phyloP scores from a whole-genome alignment of 768 basidiomycete genomes.

The Termitomyces sp. region DNA sequence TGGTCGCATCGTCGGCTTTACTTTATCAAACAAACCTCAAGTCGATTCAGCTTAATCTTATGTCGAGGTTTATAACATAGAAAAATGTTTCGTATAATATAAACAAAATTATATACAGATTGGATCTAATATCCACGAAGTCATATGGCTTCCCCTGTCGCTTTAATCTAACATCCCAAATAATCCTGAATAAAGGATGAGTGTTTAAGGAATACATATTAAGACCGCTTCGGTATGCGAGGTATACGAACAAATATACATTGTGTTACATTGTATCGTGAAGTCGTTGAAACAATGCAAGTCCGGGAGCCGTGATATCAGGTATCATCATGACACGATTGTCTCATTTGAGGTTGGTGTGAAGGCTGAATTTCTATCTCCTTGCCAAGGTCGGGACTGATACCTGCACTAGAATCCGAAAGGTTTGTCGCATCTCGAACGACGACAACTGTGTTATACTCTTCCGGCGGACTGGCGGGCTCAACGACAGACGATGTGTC shows the following conservation, averaged over 20 bases:
- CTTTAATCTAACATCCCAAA: neutral
- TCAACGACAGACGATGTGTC: conserved; percentile 55
- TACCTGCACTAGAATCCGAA: conserved; percentile 16
- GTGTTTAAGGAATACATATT: neutral
- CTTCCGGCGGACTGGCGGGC: conserved; percentile 49
- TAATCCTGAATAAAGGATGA: neutral
- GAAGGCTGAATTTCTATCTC: conserved; percentile 6
- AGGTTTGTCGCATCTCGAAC: conserved; percentile 24
- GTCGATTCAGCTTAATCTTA: neutral
- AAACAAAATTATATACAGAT: neutral
- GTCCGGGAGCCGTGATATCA: neutral
- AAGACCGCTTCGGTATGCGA: neutral
- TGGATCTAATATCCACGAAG: neutral
- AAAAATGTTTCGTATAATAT: neutral
- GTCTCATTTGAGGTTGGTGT: neutral
- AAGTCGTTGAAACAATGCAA: neutral
- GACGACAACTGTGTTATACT: conserved; percentile 24
- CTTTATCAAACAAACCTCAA: neutral
- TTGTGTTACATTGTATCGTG: neutral
- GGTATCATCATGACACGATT: neutral
- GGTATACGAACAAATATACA: neutral
- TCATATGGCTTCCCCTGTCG: neutral
- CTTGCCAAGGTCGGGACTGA: conserved; percentile 13
- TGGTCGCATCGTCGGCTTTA: neutral
- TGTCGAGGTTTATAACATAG: neutral